Percentiles rank a stretch among this genome's conserved stretches.
These are phyloP conservation scores for Chlamydomonas schloesseri DNA, from an alignment of 139 green algal species.

Conservation along the genomic window DNA sequence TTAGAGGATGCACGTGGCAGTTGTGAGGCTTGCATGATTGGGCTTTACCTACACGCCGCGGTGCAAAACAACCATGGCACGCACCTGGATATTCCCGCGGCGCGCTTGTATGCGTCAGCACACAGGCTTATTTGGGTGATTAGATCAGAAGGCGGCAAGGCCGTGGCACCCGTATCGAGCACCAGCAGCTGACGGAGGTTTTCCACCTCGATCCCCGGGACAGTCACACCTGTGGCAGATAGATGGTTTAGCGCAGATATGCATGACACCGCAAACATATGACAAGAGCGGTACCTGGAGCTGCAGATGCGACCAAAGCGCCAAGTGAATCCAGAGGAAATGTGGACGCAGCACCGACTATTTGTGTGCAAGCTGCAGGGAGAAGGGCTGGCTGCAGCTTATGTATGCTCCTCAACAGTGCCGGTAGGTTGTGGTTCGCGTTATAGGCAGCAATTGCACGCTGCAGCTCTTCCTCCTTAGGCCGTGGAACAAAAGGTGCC, in stretches of 20 bases:
- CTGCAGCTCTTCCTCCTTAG: neutral
- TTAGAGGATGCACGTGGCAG: too few species aligned
- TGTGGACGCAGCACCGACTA: neutral
- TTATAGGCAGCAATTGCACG: neutral
- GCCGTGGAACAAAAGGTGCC: conserved; percentile 23
- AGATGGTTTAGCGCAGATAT: too few species aligned
- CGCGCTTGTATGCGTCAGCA: conserved; percentile 15
- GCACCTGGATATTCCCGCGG: neutral
- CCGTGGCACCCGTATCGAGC: neutral
- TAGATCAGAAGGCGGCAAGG: neutral
- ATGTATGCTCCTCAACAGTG: neutral
- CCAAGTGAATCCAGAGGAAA: neutral
- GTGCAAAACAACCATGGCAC: too few species aligned
- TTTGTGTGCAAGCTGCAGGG: neutral
- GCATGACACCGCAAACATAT: too few species aligned
- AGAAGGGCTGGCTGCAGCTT: conserved; percentile 15
- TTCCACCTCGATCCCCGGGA: neutral
- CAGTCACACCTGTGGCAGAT: neutral
- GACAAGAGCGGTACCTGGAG: too few species aligned
- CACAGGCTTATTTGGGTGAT: neutral
- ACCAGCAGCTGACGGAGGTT: conserved; percentile 1
- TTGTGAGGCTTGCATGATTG: neutral
- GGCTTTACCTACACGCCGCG: too few species aligned
- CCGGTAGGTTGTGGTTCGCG: conserved; percentile 11
- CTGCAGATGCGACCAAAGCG: neutral